Conservation (phyloP, 1,139 yeast species). For the Ashbya aceris region DNA sequence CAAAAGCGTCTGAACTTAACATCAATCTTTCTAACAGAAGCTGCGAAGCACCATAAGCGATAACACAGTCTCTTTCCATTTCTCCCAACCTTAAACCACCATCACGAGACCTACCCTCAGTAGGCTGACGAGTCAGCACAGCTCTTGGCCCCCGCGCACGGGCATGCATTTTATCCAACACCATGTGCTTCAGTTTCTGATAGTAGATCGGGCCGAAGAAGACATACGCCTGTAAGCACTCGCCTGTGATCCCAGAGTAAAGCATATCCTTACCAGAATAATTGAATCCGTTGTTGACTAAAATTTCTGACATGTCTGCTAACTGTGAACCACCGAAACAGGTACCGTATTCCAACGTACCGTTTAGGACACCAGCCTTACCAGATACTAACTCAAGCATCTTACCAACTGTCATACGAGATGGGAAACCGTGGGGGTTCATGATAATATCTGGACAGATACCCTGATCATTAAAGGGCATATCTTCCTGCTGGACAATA, state of each 20-base stretch:
- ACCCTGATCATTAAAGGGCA: slow-evolving; percentile 91
- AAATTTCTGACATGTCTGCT: slow-evolving; percentile 89
- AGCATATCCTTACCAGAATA: slow-evolving; percentile 97
- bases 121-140: slow-evolving; percentile 95
- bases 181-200: slow-evolving; percentile 98
- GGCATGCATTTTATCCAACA: slow-evolving; percentile 97
- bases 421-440: slow-evolving; percentile 99
- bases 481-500: slow-evolving; percentile 90
- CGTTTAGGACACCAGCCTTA: slow-evolving; percentile 93
- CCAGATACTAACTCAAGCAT: slow-evolving; percentile 96
- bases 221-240: slow-evolving; percentile 91
- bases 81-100: slow-evolving; percentile 99
- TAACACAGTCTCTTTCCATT: slow-evolving; percentile 99
- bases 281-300: slow-evolving; percentile 85
- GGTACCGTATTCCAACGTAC: slow-evolving; percentile 88
- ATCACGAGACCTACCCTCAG: slow-evolving; percentile 98
- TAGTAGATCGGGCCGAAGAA: slow-evolving; percentile 98
- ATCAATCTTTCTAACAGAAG: slow-evolving; percentile 84
- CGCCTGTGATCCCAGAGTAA: slow-evolving; percentile 97
- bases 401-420: slow-evolving; percentile 99
- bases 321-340: slow-evolving; percentile 96
- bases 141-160: slow-evolving; percentile 99
- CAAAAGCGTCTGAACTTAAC: slow-evolving; percentile 96
- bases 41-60: slow-evolving; percentile 98
- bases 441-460: slow-evolving; percentile 89